Evolutionary conservation across 495 filamentous ascomycete species (phyloP), one percentile per base, ranked within the genome.

Genomic region (Chaetomium tenue): DNA sequence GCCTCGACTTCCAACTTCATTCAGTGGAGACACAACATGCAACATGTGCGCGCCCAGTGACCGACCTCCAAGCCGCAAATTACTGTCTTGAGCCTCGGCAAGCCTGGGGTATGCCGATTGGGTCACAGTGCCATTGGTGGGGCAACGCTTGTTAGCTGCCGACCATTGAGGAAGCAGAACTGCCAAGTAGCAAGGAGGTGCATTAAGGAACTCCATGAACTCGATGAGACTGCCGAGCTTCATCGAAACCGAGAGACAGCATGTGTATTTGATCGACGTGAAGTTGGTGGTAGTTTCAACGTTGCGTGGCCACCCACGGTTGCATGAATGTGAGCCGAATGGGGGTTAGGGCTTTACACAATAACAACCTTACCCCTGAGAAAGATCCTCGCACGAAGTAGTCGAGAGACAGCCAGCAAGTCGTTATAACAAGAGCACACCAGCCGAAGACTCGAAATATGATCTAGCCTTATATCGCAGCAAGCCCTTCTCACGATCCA

Each of bases 81-180:
- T 63, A 51, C 39, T 63, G 60, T 37, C 46, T 40, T 61, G 63
- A 61, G 61, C 63, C 61, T 67, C 61, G 65, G 61, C 61, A 37
- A 61, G 56, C 42, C 26, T n/a, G 47, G 23, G 55, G 52, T 39
- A 20, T 54, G 60, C 60, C 60, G 60, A 62, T 39, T 54, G 48
- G 60, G 47, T 16, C 48, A 22, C 16, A 42, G 22, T 16, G 60
- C 1, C 12, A 40, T 13, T 6, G 33, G 59, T 61, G 59, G 59
- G 47, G 28, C 8, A 53, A 26, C 46, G 46, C 9, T 15, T 60
- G 44, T 39, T 50, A 37, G 58, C 2, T n/a, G 37, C 13, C 20
- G 11, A 23, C 23, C 39, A 4, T 5, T 15, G n/a, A 15, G 15
- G 9, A 15, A 40, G 13, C 39, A 54, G 13, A 54, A 26, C 3